phyloP scores from a whole-genome alignment of 139 green algal species.

The Haematococcus lacustris region DNA sequence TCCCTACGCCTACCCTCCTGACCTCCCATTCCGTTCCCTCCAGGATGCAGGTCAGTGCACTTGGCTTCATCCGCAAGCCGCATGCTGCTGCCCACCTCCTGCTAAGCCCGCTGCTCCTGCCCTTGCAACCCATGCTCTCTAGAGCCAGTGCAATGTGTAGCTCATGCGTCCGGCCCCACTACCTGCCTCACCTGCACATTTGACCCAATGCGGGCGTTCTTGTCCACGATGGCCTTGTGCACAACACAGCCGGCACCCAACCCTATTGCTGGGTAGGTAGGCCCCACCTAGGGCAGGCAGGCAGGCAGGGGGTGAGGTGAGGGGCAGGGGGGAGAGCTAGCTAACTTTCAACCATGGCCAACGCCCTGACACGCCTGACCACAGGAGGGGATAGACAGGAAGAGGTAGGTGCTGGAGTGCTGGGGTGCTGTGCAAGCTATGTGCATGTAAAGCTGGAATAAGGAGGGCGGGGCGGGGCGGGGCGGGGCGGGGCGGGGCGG shows the following conservation, averaged over 20 bases:
- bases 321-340: no score
- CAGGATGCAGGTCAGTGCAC: not conserved
- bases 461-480: no score
- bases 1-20: not conserved
- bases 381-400: no score
- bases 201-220: slow-evolving; percentile 89
- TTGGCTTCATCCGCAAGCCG: not conserved
- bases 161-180: slow-evolving; percentile 42
- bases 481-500: no score
- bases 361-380: no score
- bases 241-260: slow-evolving; percentile 50
- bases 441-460: no score
- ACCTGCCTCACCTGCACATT: slow-evolving; percentile 57
- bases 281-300: slow-evolving; percentile 22
- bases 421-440: no score
- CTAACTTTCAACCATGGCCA: no score
- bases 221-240: slow-evolving; percentile 87
- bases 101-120: not conserved
- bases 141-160: not conserved
- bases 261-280: slow-evolving; percentile 72
- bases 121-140: not conserved
- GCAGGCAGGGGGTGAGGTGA: no score
- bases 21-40: not conserved
- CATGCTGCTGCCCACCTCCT: not conserved
- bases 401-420: no score